Evolutionary conservation across 2,329 filamentous ascomycete genomes (phyloP).

Genomic region (Venturia effusa): DNA sequence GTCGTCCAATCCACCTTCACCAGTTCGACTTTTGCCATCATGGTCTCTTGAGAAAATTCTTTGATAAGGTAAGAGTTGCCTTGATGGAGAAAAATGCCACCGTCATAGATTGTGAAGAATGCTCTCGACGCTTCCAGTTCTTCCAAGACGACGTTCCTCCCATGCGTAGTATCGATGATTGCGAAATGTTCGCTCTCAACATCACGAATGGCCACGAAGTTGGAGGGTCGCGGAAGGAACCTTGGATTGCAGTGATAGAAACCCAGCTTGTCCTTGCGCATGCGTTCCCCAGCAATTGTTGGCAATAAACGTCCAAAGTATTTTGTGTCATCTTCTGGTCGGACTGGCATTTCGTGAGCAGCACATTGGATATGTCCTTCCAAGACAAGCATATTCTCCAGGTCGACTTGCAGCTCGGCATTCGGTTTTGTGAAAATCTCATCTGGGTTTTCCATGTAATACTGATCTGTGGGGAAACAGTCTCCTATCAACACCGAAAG

Average conservation of each 20-base stretch:
- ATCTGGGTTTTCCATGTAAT: slow-evolving; percentile 94
- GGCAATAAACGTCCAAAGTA: slow-evolving; percentile 72
- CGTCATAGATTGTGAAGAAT: slow-evolving; percentile 92
- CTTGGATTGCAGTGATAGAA: slow-evolving; percentile 86
- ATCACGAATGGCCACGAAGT: slow-evolving; percentile 77
- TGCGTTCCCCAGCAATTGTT: slow-evolving; percentile 60
- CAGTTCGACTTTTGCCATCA: slow-evolving; percentile 75
- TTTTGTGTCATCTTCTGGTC: slow-evolving; percentile 57
- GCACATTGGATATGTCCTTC: slow-evolving; percentile 96
- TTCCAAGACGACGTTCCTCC: slow-evolving; percentile 76
- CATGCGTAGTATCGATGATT: slow-evolving; percentile 77
- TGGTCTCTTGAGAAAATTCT: slow-evolving; percentile 70
- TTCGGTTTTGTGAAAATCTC: slow-evolving; percentile 91
- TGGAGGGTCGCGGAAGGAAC: slow-evolving; percentile 76
- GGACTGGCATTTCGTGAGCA: slow-evolving; percentile 87
- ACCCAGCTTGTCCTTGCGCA: slow-evolving; percentile 62
- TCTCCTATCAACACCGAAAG: slow-evolving; percentile 84
- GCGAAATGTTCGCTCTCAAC: slow-evolving; percentile 89
- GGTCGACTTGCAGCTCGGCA: slow-evolving; percentile 76
- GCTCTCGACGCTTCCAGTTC: slow-evolving; percentile 94
- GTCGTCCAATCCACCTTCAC: slow-evolving; percentile 95
- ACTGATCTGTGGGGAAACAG: slow-evolving; percentile 80
- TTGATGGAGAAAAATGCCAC: slow-evolving; percentile 93
- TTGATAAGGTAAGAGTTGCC: slow-evolving; percentile 87
- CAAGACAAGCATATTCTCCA: slow-evolving; percentile 81